phyloP scores from a whole-genome alignment of 2,329 filamentous ascomycete genomes.

The Conoideocrella luteorostrata region DNA sequence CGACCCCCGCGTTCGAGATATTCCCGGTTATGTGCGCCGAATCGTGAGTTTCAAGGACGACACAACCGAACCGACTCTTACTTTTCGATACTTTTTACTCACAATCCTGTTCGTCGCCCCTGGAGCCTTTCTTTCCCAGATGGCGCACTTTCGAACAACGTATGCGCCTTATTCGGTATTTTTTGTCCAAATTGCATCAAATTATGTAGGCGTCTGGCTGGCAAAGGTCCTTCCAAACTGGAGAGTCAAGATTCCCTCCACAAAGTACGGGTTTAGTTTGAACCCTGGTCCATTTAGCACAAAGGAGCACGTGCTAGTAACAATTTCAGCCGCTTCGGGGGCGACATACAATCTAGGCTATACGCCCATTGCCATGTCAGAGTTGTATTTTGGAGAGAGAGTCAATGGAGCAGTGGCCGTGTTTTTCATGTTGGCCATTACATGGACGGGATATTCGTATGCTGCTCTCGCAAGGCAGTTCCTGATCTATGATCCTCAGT shows the following conservation, averaged over 20 bases:
- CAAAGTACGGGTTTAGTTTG: constrained; percentile 40
- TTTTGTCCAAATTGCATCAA: constrained; percentile 53
- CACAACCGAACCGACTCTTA: constrained; percentile 47
- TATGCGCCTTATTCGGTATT: constrained; percentile 53
- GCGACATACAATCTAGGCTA: constrained; percentile 46
- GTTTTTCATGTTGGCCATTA: constrained; percentile 53
- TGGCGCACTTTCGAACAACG: constrained; percentile 51
- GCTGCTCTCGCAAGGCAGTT: constrained; percentile 52
- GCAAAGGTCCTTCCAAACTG: constrained; percentile 43
- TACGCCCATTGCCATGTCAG: constrained; percentile 45
- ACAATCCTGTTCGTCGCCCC: constrained; percentile 49
- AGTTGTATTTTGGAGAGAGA: constrained; percentile 48
- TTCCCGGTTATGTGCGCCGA: constrained; percentile 44
- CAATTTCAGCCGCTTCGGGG: constrained; percentile 46
- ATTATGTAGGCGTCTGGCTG: constrained; percentile 47
- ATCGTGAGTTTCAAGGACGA: constrained; percentile 53
- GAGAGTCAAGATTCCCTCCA: constrained; percentile 40
- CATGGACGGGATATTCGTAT: constrained; percentile 53
- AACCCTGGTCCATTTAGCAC: constrained; percentile 52
- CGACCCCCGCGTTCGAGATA: constrained; percentile 44
- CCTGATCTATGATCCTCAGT: constrained; percentile 49
- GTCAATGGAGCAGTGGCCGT: constrained; percentile 48
- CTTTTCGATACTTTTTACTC: constrained; percentile 53
- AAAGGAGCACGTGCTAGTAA: constrained; percentile 53
- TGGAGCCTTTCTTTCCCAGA: constrained; percentile 50